Percentiles rank a stretch among this genome's conserved stretches.
Conservation (phyloP, 2,329 filamentous ascomycete species). For the Verticillium zaregamsianum region DNA sequence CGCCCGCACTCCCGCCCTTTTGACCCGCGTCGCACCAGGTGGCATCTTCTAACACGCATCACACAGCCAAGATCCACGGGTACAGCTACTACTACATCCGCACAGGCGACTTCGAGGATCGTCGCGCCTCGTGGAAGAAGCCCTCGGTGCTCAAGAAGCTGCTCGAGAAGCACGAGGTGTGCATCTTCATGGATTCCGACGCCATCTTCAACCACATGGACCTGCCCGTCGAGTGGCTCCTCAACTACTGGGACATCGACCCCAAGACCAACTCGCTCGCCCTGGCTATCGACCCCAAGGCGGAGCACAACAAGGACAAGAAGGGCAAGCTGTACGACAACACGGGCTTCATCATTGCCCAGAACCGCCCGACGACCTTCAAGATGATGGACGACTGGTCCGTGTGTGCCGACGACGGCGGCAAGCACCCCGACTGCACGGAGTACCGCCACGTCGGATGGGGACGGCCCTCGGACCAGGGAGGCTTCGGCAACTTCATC, state of each 20-base stretch:
- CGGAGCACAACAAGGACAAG: conserved; percentile 33
- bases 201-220: conserved; percentile 39
- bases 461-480: conserved; percentile 36
- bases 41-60: conserved; percentile 13
- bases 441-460: conserved; percentile 30
- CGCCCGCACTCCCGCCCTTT: not conserved
- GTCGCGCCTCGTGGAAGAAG: conserved; percentile 43
- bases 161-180: conserved; percentile 37
- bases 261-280: conserved; percentile 34
- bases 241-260: conserved; percentile 42
- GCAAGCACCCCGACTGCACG: conserved; percentile 31
- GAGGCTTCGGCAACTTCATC: conserved; percentile 38
- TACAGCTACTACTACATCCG: conserved; percentile 43
- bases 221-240: conserved; percentile 40
- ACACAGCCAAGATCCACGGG: conserved; percentile 37
- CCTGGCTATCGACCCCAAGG: conserved; percentile 33
- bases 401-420: conserved; percentile 33
- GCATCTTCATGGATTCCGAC: conserved; percentile 41
- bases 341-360: conserved; percentile 49
- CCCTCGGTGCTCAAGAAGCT: conserved; percentile 35
- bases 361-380: conserved; percentile 43
- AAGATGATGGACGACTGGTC: conserved; percentile 46
- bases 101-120: conserved; percentile 31
- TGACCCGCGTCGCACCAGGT: not conserved
- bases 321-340: conserved; percentile 40